Base-by-base conservation (phyloP, 441 rosid genomes). In the Eutrema salsugineum region DNA sequence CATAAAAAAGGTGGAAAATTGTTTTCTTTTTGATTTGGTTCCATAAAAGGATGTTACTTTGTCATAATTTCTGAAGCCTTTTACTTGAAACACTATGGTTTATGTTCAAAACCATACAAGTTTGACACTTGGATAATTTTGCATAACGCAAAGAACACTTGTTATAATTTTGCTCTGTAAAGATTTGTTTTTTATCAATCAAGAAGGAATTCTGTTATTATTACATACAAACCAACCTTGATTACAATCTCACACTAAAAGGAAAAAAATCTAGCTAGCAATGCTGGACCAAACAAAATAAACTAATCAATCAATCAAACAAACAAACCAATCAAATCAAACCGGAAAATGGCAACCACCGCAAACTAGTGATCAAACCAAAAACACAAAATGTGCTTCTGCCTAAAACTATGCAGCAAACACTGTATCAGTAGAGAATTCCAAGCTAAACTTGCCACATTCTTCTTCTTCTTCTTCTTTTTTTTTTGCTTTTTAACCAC, bases 391-490 rank as follows among this genome's bases (percentile, higher is more conserved):
- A 46, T 20, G 51, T 68, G 73, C 35, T 49, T 27, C 75, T 70
- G 67, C 60, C 61, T 71, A 71, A 71, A 71, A 71, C 62, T 71
- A 71, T 51, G 68, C 75, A 71, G 75, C 62, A 71, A 17, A 49
- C 32, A 49, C 19, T 33, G 11, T 35, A 47, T 44, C 36, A 24
- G 36, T 24, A 20, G 53, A 30, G 65, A 46, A 56, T 19, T 50
- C 58, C 27, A 55, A 43, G 20, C 35, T 44, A 16, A 67, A 40
- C 53, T 67, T 50, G 27, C 59, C 58, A 50, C 9, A 12, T 39
- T 50, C 60, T 46, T 39, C 58, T 55, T 16, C 19, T 20, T 48
- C 19, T 36, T 69, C 11, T 6, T 17, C 35, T 27, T 5, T 6
- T 30, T 30, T 6, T 39, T 12, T 1, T 10, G 8, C 2, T 36